Percentiles rank a stretch among this genome's conserved stretches.
Conservation (phyloP, 805 yeast genomes). For the Yarrowia sp. region DNA sequence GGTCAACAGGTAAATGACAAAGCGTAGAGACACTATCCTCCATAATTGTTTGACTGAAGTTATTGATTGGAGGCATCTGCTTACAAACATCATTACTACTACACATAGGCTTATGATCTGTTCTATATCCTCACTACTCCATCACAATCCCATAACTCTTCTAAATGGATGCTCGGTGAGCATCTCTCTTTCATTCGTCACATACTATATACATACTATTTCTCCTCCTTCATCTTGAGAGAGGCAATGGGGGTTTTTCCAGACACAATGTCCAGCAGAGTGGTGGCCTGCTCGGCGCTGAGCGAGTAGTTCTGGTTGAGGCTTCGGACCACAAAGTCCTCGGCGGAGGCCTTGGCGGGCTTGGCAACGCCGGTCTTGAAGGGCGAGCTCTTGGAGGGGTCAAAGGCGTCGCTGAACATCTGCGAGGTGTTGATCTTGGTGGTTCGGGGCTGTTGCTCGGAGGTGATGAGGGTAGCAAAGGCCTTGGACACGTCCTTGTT, state of each 20-base stretch:
- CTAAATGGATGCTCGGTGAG: neutral
- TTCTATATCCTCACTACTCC: too few relatives aligned
- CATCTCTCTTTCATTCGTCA: neutral
- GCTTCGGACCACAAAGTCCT: conserved; percentile 19
- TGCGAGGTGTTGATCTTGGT: conserved; percentile 18
- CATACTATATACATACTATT: conserved; percentile 37
- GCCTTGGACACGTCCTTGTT: conserved; percentile 18
- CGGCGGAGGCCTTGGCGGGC: conserved; percentile 12
- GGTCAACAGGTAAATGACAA: too few relatives aligned
- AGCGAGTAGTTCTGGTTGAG: conserved; percentile 27
- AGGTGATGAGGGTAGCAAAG: conserved; percentile 33
- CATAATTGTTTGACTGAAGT: too few relatives aligned
- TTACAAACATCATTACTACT: too few relatives aligned
- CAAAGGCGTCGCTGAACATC: conserved; percentile 15
- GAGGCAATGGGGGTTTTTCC: conserved; percentile 42
- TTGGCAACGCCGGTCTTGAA: conserved; percentile 32
- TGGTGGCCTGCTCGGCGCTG: conserved; percentile 30
- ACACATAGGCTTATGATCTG: too few relatives aligned
- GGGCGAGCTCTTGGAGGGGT: conserved; percentile 11
- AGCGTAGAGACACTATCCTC: too few relatives aligned
- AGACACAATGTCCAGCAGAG: conserved; percentile 40
- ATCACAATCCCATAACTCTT: neutral
- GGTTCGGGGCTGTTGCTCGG: conserved; percentile 19
- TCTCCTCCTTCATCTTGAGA: conserved; percentile 39
- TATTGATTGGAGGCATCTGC: too few relatives aligned